Conservation (phyloP, 257 asterid genomes). For the Nicotiana benthamiana region DNA sequence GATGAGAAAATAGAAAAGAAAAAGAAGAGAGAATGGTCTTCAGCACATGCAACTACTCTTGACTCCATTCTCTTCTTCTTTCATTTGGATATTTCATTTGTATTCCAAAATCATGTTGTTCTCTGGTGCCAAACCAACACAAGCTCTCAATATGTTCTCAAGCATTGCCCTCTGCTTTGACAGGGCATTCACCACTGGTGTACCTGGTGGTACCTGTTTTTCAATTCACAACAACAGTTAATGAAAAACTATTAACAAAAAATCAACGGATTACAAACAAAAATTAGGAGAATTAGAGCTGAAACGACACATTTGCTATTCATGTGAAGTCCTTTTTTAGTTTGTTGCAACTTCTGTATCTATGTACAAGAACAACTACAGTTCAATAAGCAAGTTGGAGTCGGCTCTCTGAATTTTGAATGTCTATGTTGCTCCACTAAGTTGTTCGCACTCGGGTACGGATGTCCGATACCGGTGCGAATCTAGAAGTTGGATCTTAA, state of each 20-base stretch:
- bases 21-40: not conserved
- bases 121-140: slow-evolving; percentile 95
- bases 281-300: not conserved
- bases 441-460: no score
- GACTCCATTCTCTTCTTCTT: not conserved
- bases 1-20: not conserved
- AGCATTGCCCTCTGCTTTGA: slow-evolving; percentile 96
- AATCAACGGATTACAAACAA: not conserved
- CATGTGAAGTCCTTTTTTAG: not conserved
- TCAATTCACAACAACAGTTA: not conserved
- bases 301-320: not conserved
- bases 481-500: no score
- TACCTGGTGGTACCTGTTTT: slow-evolving; percentile 91
- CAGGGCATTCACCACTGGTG: slow-evolving; percentile 95
- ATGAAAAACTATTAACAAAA: not conserved
- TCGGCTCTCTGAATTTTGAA: no score
- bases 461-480: no score
- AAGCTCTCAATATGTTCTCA: slow-evolving; percentile 95
- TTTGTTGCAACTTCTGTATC: not conserved
- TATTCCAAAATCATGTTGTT: slow-evolving; percentile 98
- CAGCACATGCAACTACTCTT: not conserved
- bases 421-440: no score
- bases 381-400: no score
- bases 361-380: not conserved
- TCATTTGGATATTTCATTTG: slow-evolving; percentile 37